Percentiles rank a stretch among this genome's conserved stretches.
phyloP scores from a whole-genome alignment of 176 grass and related monocot genomes.

The Tillandsia fasciculata region DNA sequence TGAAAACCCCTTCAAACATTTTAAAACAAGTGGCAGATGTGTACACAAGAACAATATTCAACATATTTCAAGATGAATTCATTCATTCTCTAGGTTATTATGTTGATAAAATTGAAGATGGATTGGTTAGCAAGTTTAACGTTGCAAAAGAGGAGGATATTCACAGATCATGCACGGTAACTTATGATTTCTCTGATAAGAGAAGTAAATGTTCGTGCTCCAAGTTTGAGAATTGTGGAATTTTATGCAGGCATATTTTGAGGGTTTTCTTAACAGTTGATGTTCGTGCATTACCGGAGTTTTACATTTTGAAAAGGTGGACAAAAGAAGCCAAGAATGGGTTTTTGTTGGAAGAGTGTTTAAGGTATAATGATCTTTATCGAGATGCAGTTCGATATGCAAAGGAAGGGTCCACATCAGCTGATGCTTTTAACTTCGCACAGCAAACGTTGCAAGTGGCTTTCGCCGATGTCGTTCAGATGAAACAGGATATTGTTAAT shows the following conservation, averaged over 20 bases:
- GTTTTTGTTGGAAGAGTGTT: conserved; percentile 48
- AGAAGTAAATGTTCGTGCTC: conserved; percentile 46
- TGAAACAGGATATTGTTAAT: conserved; percentile 43
- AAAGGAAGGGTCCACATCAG: conserved; percentile 51
- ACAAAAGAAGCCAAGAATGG: conserved; percentile 64
- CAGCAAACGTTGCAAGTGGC: conserved; percentile 45
- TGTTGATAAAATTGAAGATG: conserved; percentile 37
- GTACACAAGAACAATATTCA: conserved; percentile 39
- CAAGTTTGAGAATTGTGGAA: conserved; percentile 48
- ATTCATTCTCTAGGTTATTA: conserved; percentile 43
- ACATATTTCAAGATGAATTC: conserved; percentile 57
- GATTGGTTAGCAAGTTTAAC: conserved; percentile 28
- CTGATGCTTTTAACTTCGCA: conserved; percentile 37
- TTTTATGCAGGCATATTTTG: conserved; percentile 51
- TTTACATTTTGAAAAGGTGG: conserved; percentile 62
- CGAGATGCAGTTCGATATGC: conserved; percentile 56
- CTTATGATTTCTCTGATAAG: conserved; percentile 32
- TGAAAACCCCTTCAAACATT: conserved; percentile 49
- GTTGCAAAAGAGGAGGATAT: conserved; percentile 33
- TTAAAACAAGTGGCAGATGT: conserved; percentile 38
- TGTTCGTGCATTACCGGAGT: conserved; percentile 41
- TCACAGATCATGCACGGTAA: conserved; percentile 24
- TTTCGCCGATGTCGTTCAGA: conserved; percentile 42
- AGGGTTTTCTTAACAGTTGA: conserved; percentile 53
- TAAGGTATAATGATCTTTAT: conserved; percentile 48